phyloP scores from a whole-genome alignment of 2,329 filamentous ascomycete genomes.

The Fusarium circinatum region DNA sequence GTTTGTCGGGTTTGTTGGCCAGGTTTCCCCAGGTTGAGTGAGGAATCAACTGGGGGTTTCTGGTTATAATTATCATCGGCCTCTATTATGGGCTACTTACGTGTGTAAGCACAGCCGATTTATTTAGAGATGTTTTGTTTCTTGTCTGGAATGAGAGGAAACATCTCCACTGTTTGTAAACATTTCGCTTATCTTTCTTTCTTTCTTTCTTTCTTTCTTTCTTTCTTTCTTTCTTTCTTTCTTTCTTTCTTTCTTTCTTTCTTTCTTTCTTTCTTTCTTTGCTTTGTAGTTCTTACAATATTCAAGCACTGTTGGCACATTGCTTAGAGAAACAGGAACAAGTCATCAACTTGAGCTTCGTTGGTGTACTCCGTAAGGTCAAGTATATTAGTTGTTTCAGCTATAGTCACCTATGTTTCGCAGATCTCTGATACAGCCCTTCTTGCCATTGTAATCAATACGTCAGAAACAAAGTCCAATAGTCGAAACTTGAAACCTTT shows the following conservation, averaged over 20 bases:
- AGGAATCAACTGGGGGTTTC: background rate
- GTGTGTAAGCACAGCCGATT: background rate
- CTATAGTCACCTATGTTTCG: background rate
- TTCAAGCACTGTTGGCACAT: background rate
- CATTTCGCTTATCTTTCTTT: background rate
- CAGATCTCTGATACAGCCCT: background rate
- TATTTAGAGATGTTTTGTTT: conserved; percentile 4
- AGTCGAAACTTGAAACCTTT: background rate
- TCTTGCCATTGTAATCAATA: no score
- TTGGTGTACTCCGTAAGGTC: background rate
- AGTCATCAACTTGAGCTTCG: background rate
- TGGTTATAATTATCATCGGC: background rate
- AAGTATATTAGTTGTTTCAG: background rate
- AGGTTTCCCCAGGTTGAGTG: conserved; percentile 1
- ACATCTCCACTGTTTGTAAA: background rate
- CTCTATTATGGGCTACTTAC: background rate
- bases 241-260: no score
- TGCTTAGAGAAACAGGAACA: background rate
- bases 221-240: no score
- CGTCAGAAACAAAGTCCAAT: background rate
- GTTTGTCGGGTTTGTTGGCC: background rate
- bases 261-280: background rate
- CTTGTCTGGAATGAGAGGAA: conserved; percentile 1
- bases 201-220: no score
- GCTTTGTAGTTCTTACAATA: background rate